Evolutionary conservation across 305 asterid genomes (phyloP).

Genomic region (Solanum chacoense): DNA sequence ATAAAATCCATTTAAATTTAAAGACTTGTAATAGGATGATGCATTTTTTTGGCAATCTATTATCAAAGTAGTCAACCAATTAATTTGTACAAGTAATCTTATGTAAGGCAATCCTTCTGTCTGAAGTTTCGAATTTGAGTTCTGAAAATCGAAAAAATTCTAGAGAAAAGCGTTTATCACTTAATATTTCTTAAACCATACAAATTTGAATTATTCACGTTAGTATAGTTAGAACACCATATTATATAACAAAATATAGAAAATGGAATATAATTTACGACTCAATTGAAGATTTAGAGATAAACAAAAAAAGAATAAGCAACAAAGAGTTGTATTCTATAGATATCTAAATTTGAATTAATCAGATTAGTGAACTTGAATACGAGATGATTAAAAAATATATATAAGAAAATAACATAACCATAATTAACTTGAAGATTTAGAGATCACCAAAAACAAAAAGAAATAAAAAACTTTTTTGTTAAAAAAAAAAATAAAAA

Average conservation of each 20-base stretch:
- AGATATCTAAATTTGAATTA: not conserved
- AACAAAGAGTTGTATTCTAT: not conserved
- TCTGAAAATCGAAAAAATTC: fast-evolving
- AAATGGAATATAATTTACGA: not conserved
- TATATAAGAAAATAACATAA: not conserved
- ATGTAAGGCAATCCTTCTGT: too few relatives aligned
- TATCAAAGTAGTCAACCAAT: not conserved
- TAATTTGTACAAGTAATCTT: not conserved
- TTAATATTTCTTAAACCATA: not conserved
- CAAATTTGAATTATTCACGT: not conserved
- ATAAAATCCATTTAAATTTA: not conserved
- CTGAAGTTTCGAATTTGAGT: too few relatives aligned
- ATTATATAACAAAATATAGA: not conserved
- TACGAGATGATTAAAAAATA: not conserved
- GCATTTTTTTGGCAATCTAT: not conserved
- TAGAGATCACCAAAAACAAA: not conserved
- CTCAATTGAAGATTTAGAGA: not conserved
- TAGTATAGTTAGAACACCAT: fast-evolving
- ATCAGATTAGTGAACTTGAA: not conserved
- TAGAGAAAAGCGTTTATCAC: fast-evolving
- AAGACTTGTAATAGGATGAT: not conserved
- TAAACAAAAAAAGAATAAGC: not conserved
- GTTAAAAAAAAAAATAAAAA: not conserved
- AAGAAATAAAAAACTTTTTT: not conserved
- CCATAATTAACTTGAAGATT: not conserved